Base-by-base conservation (phyloP, 1,284 basidiomycete genomes). In the Austroboletus niveus region DNA sequence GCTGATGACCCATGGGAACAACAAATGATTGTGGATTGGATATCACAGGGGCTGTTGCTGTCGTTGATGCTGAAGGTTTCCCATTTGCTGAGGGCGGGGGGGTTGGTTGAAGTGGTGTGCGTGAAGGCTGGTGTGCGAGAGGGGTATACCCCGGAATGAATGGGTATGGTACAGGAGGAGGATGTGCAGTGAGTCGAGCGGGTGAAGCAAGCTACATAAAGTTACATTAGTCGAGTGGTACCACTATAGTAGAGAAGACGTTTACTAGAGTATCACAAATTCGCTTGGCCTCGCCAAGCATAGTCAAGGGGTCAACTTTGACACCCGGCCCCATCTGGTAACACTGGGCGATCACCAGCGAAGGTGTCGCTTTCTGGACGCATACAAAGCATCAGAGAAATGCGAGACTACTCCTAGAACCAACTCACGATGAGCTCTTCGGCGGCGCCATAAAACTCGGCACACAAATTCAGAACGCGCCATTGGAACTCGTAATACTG, bases 401-500 rank as follows among this genome's bases (percentile, higher is more conserved):
- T 47, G 36, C 44, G 47, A 45, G 34, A 42, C 53, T 52, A 49
- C 51, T 48, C 54, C 45, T 53, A 51, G 50, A 56, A 41, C 32
- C 32, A 53, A 80, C 87, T 69, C 65, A 91, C 88, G 49, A 91
- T 78, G 43, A 91, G 77, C 66, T 91, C 88, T 65, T 89, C 88
- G 15, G 89, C 88, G 8, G 88, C 87, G 34, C 83, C 85, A 70
- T 90, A 91, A 64, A 91, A 91, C 63, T 90, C 88, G 2, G 84
- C 82, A 66, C 88, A 91, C 36, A 91, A 71, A 62, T 88, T 88
- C 49, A 91, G 69, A 39, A 89, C 82, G 47, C 87, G 79, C 87
- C 88, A 91, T 64, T 90, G 87, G 60, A 91, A 91, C 63, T 90
- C 87, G 64, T 88, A 87, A 67, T 88, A 89, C 60, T 84, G 81